Evolutionary conservation across 805 yeast genomes (phyloP).

Genomic region (Barnettozyma pratensis): DNA sequence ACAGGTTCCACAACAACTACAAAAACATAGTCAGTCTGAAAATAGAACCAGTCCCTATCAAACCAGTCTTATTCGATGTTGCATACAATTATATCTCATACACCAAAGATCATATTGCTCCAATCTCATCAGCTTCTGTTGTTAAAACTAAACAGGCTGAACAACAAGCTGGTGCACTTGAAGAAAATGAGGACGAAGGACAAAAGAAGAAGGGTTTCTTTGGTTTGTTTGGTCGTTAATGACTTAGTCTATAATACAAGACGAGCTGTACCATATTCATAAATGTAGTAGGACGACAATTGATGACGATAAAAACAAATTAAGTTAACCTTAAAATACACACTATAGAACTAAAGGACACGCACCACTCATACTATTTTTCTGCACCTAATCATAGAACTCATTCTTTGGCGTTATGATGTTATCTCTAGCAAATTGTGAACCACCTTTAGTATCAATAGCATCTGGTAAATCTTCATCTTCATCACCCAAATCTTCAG

Average conservation of each 20-base stretch:
- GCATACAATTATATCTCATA: conserved; percentile 79
- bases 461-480: conserved; percentile 62
- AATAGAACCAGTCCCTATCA: conserved; percentile 56
- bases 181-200: conserved; percentile 12
- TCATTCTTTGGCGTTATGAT: conserved; percentile 69
- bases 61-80: conserved; percentile 88
- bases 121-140: conserved; percentile 10
- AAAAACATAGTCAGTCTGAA: conserved; percentile 25
- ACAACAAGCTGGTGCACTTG: conserved; percentile 1
- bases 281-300: no score
- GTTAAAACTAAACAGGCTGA: conserved; percentile 1
- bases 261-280: no score
- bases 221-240: conserved; percentile 60
- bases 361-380: no score
- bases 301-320: no score
- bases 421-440: conserved; percentile 76
- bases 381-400: conserved; percentile 37
- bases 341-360: no score
- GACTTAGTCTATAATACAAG: no score
- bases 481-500: conserved; percentile 23
- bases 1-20: conserved; percentile 22
- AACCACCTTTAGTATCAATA: conserved; percentile 90
- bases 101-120: conserved; percentile 11
- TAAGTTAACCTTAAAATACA: no score
- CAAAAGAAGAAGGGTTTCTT: conserved; percentile 62